phyloP scores from a whole-genome alignment of 2,329 filamentous ascomycete genomes.

The Amylocarpus encephaloides region DNA sequence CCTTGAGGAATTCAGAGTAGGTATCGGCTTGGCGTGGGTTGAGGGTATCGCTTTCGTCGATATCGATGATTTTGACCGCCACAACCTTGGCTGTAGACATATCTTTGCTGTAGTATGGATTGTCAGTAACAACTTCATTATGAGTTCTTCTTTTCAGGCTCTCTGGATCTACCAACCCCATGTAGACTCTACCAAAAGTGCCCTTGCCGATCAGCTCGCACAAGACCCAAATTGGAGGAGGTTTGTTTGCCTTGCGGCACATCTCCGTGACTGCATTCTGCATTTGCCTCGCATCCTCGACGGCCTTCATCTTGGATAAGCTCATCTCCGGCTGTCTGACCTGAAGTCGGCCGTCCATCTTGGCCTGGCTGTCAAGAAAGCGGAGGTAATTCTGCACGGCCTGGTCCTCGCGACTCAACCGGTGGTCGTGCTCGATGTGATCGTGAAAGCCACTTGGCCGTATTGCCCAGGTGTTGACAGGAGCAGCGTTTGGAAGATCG shows the following conservation, averaged over 20 bases:
- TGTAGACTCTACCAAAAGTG: conserved; percentile 68
- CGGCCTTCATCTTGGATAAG: conserved; percentile 25
- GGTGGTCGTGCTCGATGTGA: too few relatives aligned
- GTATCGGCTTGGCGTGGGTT: conserved; percentile 60
- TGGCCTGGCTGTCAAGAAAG: background rate
- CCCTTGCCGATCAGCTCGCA: conserved; percentile 70
- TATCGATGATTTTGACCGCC: conserved; percentile 77
- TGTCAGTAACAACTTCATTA: background rate
- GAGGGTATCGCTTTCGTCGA: conserved; percentile 67
- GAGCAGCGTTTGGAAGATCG: too few relatives aligned
- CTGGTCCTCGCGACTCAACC: background rate
- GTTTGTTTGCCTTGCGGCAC: conserved; percentile 52
- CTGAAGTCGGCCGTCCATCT: conserved; percentile 1
- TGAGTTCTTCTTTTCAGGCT: background rate
- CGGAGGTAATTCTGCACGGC: background rate
- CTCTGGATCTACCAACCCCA: conserved; percentile 36
- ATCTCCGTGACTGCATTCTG: conserved; percentile 57
- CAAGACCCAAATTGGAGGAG: conserved; percentile 60
- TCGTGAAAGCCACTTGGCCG: too few relatives aligned
- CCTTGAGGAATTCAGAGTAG: conserved; percentile 63
- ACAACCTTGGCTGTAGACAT: conserved; percentile 45
- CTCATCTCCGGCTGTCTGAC: conserved; percentile 13
- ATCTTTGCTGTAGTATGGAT: conserved; percentile 23
- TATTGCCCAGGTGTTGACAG: too few relatives aligned
- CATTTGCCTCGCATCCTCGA: conserved; percentile 67